Evolutionary conservation across 805 yeast genomes (phyloP).

Genomic region (Ogataea populi-albae): DNA sequence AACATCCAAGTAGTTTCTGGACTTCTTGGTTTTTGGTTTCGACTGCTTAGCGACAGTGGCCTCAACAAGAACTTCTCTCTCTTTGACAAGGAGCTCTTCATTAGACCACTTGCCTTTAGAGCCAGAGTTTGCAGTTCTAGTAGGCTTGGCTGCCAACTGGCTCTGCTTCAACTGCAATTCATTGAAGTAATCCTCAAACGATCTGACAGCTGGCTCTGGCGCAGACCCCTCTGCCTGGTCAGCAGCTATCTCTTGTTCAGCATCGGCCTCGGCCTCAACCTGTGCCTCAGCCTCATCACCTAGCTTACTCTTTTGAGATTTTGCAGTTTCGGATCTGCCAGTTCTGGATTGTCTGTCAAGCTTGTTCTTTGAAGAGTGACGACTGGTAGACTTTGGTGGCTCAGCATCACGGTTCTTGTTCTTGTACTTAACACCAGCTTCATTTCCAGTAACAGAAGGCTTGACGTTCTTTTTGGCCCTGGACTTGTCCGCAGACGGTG

Average conservation of each 20-base stretch:
- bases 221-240: slow-evolving; percentile 40
- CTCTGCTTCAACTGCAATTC: slow-evolving; percentile 51
- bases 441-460: slow-evolving; percentile 79
- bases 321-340: slow-evolving; percentile 79
- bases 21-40: slow-evolving; percentile 75
- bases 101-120: slow-evolving; percentile 49
- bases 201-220: slow-evolving; percentile 55
- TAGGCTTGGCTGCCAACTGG: slow-evolving; percentile 31
- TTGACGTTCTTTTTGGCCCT: slow-evolving; percentile 70
- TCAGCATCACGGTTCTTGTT: slow-evolving; percentile 64
- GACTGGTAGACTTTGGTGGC: slow-evolving; percentile 48
- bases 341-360: slow-evolving; percentile 85
- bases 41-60: slow-evolving; percentile 64
- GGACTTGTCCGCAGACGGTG: slow-evolving; percentile 77
- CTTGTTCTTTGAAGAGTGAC: slow-evolving; percentile 47
- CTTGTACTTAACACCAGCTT: slow-evolving; percentile 78
- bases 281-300: slow-evolving; percentile 67
- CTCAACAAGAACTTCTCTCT: slow-evolving; percentile 55
- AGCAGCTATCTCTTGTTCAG: slow-evolving; percentile 43
- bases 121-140: slow-evolving; percentile 58
- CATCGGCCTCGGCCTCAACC: slow-evolving; percentile 53
- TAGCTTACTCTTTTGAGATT: slow-evolving; percentile 85
- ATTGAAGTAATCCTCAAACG: slow-evolving; percentile 84
- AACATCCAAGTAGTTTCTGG: slow-evolving; percentile 73
- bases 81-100: slow-evolving; percentile 64